Evolutionary conservation across 129 eudicot genomes (phyloP), one percentile per base, ranked within the genome.

Genomic region (Chrysanthemum seticuspe): DNA sequence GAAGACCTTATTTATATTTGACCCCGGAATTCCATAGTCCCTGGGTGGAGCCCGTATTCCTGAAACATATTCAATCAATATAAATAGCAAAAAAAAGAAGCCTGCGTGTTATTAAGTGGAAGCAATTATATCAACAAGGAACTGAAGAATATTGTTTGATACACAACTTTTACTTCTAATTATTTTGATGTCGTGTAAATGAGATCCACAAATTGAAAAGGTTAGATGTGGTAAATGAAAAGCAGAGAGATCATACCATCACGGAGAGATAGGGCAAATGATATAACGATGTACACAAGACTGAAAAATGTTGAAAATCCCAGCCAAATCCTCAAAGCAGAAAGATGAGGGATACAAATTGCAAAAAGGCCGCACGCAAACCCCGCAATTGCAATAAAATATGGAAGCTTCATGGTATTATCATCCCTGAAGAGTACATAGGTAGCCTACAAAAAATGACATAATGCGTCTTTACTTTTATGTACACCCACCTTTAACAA

Each of bases 251-350:
- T 10, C 76, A 27, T 94, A 94, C 99, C 99, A 83, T 94, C 99
- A 72, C 85, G 85, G 49, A 84, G 80, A 31, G 97, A 82, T 63
- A 94, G 88, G 4, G 75, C 80, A 64, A 88, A 49, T 58, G 89
- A 89, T 56, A 88, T 45, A 67, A 80, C 78, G 12, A 90, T 90
- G 70, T 90, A 94, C 31, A 85, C 72, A 21, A 95, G 81, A 78
- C 96, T 86, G 82, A 86, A 87, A 67, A 95, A 50, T 34, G 99
- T 88, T 50, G 99, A 95, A 77, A 91, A 83, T 59, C 84, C 96
- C 23, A 95, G 91, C 96, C 97, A 95, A 66, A 86, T 47, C 63
- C 90, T 44, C 25, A 95, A 78, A 62, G 96, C 96, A 10, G 99
- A 90, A 71, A 95, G 74, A 81, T 90, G 91, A 5, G 99, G 99